Evolutionary conservation across 495 filamentous ascomycete genomes (phyloP).

Genomic region (Cercophora newfieldiana): DNA sequence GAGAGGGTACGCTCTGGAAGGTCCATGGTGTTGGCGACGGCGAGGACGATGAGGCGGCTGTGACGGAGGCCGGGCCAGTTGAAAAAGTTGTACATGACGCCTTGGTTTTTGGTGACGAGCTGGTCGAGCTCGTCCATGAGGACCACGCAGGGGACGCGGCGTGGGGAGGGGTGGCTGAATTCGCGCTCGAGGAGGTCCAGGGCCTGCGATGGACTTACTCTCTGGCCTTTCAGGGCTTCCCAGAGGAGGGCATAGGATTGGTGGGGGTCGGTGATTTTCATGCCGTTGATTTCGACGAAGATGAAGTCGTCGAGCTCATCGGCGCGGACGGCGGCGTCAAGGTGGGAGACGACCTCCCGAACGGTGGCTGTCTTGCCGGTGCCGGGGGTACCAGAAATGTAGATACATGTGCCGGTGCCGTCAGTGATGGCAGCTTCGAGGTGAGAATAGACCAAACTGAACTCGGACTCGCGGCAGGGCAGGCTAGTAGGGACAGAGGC

Average conservation of each 20-base stretch:
- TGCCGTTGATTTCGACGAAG: constrained; percentile 99
- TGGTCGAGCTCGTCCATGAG: constrained; percentile 99
- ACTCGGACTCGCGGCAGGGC: constrained; percentile 91
- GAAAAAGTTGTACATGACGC: constrained; percentile 99
- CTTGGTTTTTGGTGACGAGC: constrained; percentile 94
- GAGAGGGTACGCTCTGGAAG: constrained; percentile 92
- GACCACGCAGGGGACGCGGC: constrained; percentile 92
- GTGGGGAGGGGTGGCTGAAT: constrained; percentile 84
- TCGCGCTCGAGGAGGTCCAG: constrained; percentile 88
- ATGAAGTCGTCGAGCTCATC: constrained; percentile 99
- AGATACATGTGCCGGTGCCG: constrained; percentile 92
- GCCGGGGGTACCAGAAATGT: constrained; percentile 99
- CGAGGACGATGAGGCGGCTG: constrained; percentile 89
- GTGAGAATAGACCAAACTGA: constrained; percentile 86
- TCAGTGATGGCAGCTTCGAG: constrained; percentile 93
- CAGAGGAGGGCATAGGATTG: constrained; percentile 94
- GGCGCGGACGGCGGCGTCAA: constrained; percentile 77
- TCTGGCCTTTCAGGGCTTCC: constrained; percentile 92
- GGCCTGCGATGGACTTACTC: constrained; percentile 88
- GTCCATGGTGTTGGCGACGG: constrained; percentile 99
- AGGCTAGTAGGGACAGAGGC: constrained; percentile 85
- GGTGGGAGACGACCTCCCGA: constrained; percentile 86
- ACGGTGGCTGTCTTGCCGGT: constrained; percentile 99
- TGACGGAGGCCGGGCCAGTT: constrained; percentile 97
- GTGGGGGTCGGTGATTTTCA: constrained; percentile 98